phyloP scores from a whole-genome alignment of 2,329 filamentous ascomycete genomes.

The Phoma sp. region DNA sequence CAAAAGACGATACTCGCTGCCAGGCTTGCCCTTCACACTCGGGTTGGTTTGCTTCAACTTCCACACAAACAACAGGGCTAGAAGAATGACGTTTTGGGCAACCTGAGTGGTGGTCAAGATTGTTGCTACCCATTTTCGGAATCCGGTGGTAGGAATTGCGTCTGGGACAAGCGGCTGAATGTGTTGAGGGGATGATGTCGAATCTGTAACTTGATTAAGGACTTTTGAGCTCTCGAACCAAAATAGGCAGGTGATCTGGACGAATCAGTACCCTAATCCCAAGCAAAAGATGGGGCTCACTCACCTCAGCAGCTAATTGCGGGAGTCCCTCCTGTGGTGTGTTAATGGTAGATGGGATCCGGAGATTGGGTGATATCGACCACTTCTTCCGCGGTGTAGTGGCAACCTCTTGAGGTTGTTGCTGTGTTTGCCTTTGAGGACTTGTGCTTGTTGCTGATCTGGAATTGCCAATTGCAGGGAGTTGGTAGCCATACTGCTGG shows the following conservation, averaged over 20 bases:
- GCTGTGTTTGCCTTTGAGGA: constrained; percentile 19
- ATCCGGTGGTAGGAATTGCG: constrained; percentile 77
- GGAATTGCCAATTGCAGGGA: constrained; percentile 46
- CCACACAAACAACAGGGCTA: constrained; percentile 92
- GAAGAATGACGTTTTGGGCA: constrained; percentile 89
- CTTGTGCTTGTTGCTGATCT: constrained; percentile 30
- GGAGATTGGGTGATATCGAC: constrained; percentile 44
- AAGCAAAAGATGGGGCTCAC: background rate
- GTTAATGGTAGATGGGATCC: constrained; percentile 44
- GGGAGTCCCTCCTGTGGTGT: constrained; percentile 49
- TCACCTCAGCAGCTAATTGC: constrained; percentile 50
- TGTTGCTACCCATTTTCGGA: constrained; percentile 91
- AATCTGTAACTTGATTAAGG: constrained; percentile 74
- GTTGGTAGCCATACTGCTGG: constrained; percentile 42
- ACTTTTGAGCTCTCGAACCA: constrained; percentile 94
- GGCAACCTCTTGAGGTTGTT: constrained; percentile 27
- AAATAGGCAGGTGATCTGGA: constrained; percentile 90
- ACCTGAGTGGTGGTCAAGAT: constrained; percentile 95
- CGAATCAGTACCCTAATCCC: constrained; percentile 14
- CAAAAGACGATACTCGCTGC: constrained; percentile 90
- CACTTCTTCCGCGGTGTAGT: constrained; percentile 39
- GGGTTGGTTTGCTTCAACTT: constrained; percentile 89
- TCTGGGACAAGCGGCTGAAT: constrained; percentile 68
- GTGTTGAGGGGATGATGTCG: constrained; percentile 50
- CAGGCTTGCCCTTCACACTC: constrained; percentile 84